Conservation (phyloP, 768 basidiomycete species). For the Suillus plorans region DNA sequence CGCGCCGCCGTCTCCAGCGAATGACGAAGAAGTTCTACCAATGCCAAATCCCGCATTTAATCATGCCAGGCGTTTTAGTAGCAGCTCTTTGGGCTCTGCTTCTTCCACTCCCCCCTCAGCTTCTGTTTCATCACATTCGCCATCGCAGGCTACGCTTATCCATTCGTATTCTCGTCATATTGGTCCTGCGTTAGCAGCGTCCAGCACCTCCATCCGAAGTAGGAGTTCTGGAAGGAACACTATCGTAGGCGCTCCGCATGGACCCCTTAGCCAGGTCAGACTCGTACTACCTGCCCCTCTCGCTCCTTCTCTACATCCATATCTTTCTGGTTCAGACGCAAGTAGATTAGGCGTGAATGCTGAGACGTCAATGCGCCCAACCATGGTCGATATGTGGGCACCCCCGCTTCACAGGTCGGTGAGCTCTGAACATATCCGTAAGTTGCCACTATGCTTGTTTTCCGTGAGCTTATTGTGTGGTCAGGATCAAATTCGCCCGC, state of each 20-base stretch:
- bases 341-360: conserved; percentile 10
- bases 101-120: conserved; percentile 23
- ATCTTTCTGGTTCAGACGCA: conserved; percentile 13
- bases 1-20: conserved; percentile 10
- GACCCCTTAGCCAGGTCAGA: conserved; percentile 57
- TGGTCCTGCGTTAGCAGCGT: conserved; percentile 40
- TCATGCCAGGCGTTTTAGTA: conserved; percentile 7
- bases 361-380: conserved; percentile 18
- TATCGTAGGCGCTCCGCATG: conserved; percentile 61
- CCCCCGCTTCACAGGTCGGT: conserved; percentile 16
- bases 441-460: background rate
- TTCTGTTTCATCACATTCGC: conserved; percentile 14
- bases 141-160: conserved; percentile 11
- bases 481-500: conserved; percentile 3
- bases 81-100: conserved; percentile 9
- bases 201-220: conserved; percentile 33
- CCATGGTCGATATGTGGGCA: conserved; percentile 40
- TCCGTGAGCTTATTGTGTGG: background rate
- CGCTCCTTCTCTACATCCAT: conserved; percentile 37
- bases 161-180: conserved; percentile 22
- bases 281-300: conserved; percentile 71
- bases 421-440: conserved; percentile 12
- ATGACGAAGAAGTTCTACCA: background rate
- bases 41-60: conserved; percentile 7
- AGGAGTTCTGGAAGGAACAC: conserved; percentile 32